A percentile compares a stretch with the other conserved stretches of the same genome.
Conservation (phyloP, 306 rosid genomes). For the Arachis stenosperma region DNA sequence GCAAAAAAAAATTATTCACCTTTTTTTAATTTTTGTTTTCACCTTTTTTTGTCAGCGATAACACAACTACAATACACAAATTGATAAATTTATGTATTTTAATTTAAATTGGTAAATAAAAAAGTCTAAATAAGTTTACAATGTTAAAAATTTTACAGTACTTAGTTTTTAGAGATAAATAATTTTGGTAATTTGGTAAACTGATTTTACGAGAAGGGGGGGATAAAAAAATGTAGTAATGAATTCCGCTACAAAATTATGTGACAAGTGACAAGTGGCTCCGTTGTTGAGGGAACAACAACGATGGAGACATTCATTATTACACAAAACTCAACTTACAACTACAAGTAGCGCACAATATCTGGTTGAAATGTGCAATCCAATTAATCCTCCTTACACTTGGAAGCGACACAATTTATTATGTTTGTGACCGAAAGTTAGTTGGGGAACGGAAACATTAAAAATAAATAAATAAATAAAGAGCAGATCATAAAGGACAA, state of each 20-base stretch:
- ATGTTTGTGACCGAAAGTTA: conserved; percentile 29
- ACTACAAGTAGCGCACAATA: not conserved
- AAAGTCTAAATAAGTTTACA: too few relatives aligned
- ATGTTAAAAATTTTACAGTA: too few relatives aligned
- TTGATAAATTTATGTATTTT: too few relatives aligned
- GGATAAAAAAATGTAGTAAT: not conserved
- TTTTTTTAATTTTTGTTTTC: too few relatives aligned
- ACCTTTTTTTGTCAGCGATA: too few relatives aligned
- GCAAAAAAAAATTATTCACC: too few relatives aligned
- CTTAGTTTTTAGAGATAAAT: too few relatives aligned
- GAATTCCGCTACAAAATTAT: not conserved
- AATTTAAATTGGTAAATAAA: too few relatives aligned
- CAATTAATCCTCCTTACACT: conserved; percentile 2
- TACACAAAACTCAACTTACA: not conserved
- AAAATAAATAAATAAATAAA: not conserved
- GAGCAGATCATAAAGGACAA: not conserved
- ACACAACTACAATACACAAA: too few relatives aligned
- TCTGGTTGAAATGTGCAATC: not conserved
- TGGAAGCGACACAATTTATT: conserved; percentile 27
- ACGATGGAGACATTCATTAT: not conserved
- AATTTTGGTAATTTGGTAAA: too few relatives aligned
- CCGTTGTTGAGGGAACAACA: not conserved
- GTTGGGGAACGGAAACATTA: not conserved
- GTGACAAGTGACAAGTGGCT: not conserved
- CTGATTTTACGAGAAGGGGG: not conserved